phyloP scores from a whole-genome alignment of 352 stramenopile species.

The Phytophthora litchii region DNA sequence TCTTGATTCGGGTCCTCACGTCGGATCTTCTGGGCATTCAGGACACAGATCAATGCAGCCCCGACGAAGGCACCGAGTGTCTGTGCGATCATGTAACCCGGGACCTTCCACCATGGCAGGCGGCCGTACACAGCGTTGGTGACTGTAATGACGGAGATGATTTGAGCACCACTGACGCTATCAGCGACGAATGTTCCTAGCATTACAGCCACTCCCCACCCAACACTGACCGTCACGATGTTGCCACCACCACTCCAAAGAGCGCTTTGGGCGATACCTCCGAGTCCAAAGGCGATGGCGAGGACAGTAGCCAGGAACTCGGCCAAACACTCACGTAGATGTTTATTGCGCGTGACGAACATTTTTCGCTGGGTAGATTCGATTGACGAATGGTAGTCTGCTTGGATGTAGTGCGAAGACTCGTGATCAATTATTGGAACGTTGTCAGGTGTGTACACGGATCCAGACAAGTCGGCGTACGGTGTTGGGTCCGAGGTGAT shows the following conservation, averaged over 20 bases:
- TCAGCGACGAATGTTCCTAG: conserved; percentile 49
- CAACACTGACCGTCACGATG: conserved; percentile 57
- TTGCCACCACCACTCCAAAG: conserved; percentile 47
- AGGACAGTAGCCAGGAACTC: conserved; percentile 58
- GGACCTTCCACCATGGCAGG: conserved; percentile 55
- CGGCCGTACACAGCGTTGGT: conserved; percentile 49
- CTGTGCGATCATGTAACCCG: conserved; percentile 47
- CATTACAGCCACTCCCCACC: conserved; percentile 65
- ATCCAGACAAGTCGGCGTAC: conserved; percentile 13
- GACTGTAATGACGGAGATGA: conserved; percentile 63
- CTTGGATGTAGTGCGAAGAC: conserved; percentile 7
- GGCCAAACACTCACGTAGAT: conserved; percentile 55
- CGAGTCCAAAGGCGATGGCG: conserved; percentile 53
- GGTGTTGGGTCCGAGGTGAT: conserved; percentile 10
- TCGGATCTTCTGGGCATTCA: conserved; percentile 36
- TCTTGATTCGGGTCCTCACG: conserved; percentile 31
- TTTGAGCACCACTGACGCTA: conserved; percentile 50
- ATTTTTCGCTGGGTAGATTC: neutral
- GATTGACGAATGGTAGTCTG: conserved; percentile 6
- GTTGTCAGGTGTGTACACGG: conserved; percentile 11
- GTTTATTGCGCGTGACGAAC: conserved; percentile 27
- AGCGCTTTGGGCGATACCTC: conserved; percentile 46
- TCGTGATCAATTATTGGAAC: conserved; percentile 19
- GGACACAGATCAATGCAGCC: conserved; percentile 30
- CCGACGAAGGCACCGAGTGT: conserved; percentile 33